Evolutionary conservation across 2,329 filamentous ascomycete genomes (phyloP).

Genomic region (Penicillium sp.): DNA sequence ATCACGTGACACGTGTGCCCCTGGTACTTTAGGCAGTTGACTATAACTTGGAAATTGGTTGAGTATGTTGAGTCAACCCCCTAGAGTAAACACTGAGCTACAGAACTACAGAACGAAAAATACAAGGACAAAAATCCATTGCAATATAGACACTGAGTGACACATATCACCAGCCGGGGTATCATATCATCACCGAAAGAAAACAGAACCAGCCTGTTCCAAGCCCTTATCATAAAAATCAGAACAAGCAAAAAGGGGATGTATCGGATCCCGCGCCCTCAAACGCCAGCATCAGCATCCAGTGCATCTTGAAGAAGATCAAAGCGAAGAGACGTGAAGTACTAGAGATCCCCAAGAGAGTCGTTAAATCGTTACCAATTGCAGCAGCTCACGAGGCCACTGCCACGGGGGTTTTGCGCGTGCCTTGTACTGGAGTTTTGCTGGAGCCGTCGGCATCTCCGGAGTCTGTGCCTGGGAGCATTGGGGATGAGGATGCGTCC

Average conservation of each 20-base stretch:
- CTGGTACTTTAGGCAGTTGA: background rate
- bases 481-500: constrained; percentile 19
- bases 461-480: constrained; percentile 19
- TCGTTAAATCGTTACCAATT: constrained; percentile 24
- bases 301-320: background rate
- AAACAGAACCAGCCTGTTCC: constrained; percentile 21
- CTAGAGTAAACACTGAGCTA: background rate
- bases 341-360: constrained; percentile 9
- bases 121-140: constrained; percentile 4
- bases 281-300: constrained; percentile 16
- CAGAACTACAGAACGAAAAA: background rate
- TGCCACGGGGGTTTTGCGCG: constrained; percentile 19
- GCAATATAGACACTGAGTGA: constrained; percentile 9
- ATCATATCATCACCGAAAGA: constrained; percentile 30
- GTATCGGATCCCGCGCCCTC: constrained; percentile 2
- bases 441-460: constrained; percentile 26
- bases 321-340: background rate
- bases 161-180: constrained; percentile 25
- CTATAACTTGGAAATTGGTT: background rate
- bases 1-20: background rate
- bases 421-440: constrained; percentile 20
- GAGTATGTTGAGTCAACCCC: background rate
- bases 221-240: constrained; percentile 7
- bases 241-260: constrained; percentile 6
- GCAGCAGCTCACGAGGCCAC: constrained; percentile 3